Evolutionary conservation across 2,329 filamentous ascomycete species (phyloP).

Genomic region (Cercospora canescens): DNA sequence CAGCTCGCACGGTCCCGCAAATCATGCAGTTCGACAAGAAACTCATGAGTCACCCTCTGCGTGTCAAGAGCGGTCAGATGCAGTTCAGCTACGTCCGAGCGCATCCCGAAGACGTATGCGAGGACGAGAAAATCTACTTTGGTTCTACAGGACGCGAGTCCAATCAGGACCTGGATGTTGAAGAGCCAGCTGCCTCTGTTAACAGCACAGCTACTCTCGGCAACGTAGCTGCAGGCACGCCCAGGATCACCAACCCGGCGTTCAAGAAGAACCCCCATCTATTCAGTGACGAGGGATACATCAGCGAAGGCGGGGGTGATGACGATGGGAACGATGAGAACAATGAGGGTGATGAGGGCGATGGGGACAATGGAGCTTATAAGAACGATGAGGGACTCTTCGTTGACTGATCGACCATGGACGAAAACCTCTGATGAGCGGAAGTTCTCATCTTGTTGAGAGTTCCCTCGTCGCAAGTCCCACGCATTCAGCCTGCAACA

Average conservation of each 20-base stretch:
- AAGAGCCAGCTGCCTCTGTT: not conserved
- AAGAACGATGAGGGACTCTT: too few species aligned
- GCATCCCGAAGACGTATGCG: not conserved
- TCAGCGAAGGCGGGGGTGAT: not conserved
- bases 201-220: not conserved
- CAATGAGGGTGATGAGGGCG: too few species aligned
- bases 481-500: too few species aligned
- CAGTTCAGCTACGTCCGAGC: not conserved
- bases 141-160: not conserved
- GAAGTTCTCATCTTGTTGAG: too few species aligned
- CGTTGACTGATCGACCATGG: too few species aligned
- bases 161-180: not conserved
- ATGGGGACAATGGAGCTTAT: too few species aligned
- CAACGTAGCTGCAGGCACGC: too few species aligned
- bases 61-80: not conserved
- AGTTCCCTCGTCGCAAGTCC: too few species aligned
- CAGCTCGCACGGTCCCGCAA: not conserved
- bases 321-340: too few species aligned
- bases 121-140: not conserved
- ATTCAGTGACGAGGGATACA: not conserved
- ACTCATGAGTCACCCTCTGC: not conserved
- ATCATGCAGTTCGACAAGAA: not conserved
- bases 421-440: too few species aligned
- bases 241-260: not conserved
- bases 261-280: not conserved